phyloP scores from a whole-genome alignment of 345 rosid species.

The Gossypium bickii region DNA sequence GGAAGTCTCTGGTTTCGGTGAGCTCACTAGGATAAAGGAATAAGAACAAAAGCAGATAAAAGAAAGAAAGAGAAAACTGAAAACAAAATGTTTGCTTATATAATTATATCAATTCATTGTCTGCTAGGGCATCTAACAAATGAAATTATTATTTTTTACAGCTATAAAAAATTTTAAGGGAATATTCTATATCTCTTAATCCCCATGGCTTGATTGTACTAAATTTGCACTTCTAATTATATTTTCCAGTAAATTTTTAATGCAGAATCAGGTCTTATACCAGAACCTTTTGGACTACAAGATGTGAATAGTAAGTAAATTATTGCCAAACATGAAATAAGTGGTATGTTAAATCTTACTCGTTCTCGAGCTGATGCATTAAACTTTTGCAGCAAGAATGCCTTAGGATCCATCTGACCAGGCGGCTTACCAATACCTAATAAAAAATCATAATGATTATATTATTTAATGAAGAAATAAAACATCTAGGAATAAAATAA shows the following conservation, averaged over 20 bases:
- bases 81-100: background rate
- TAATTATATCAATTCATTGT: background rate
- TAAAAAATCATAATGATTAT: background rate
- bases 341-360: constrained; percentile 33
- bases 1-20: background rate
- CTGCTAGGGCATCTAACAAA: background rate
- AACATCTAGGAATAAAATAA: background rate
- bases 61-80: background rate
- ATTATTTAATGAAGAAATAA: background rate
- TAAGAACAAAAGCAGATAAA: background rate
- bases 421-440: constrained; percentile 83
- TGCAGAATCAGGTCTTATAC: background rate
- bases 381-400: constrained; percentile 83
- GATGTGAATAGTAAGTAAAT: background rate
- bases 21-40: background rate
- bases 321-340: background rate
- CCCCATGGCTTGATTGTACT: background rate
- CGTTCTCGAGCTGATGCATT: constrained; percentile 52
- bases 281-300: background rate
- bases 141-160: background rate
- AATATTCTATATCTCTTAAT: background rate
- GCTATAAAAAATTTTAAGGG: background rate
- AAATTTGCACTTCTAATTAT: background rate
- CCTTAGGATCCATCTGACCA: constrained; percentile 98
- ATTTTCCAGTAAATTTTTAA: background rate